Evolutionary conservation across 179 eudicot genomes (phyloP), one percentile per base, ranked within the genome.

Genomic region (Silene coronaria): DNA sequence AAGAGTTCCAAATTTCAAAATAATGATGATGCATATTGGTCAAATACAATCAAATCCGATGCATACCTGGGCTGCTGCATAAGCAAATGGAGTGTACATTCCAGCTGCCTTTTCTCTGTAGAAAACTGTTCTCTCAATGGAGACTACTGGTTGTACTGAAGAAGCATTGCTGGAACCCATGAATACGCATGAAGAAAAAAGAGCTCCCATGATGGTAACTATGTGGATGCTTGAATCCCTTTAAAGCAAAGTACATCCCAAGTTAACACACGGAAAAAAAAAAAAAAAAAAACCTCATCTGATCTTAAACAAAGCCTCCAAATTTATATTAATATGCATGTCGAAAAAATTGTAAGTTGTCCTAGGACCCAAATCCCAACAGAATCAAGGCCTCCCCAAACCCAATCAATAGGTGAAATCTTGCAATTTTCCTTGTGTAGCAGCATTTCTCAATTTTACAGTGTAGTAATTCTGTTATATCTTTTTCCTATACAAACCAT

Each of bases 81-180:
- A 94, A 59, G 98, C 87, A 42, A 87, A 42, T 34, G 98, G 87
- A 64, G 96, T 86, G 79, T 89, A 92, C 98, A 94, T 87, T 78
- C 98, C 96, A 55, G 98, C 98, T 32, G 97, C 94, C 69, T 77
- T 92, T 82, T 94, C 98, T 82, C 96, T 78, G 78, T 94, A 94
- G 84, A 90, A 92, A 48, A 94, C 98, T 23, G 92, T 83, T 79
- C 98, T 90, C 79, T 89, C 98, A 76, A 90, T 84, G 38, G 98
- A 80, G 81, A 94, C 79, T 67, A 94, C 79, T 34, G 98, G 98
- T 78, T 94, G 98, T 42, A 94, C 97, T 9, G 97, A 86, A 10
- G 97, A 84, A 69, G 98, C 83, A 76, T 92, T 94, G 77, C 86
- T 92, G 58, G 88, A 85, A 13, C 98, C 98, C 79, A 94, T 73